Percentiles rank a stretch among this genome's conserved stretches.
Conservation (phyloP, 768 basidiomycete genomes). For the Suillus tomentosus region DNA sequence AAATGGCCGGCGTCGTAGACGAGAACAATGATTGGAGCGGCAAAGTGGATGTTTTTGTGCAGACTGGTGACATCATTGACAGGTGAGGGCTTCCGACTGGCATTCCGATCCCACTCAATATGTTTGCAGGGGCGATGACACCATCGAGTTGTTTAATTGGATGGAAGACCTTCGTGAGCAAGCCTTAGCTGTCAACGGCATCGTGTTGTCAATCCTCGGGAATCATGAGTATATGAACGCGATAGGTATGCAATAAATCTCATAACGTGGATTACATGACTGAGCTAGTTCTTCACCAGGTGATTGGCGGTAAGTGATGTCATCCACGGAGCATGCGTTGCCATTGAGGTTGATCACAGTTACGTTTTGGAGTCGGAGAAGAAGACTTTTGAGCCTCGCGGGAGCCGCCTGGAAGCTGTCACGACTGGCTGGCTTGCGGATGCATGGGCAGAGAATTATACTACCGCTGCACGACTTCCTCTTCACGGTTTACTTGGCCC, state of each 20-base stretch:
- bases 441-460: constrained; percentile 86
- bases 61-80: constrained; percentile 96
- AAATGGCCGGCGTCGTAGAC: constrained; percentile 79
- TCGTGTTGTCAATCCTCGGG: constrained; percentile 77
- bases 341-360: constrained; percentile 40
- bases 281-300: constrained; percentile 42
- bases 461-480: constrained; percentile 78
- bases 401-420: constrained; percentile 71
- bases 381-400: constrained; percentile 74
- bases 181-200: constrained; percentile 68
- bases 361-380: constrained; percentile 86
- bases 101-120: constrained; percentile 16
- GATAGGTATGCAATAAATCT: constrained; percentile 50
- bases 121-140: constrained; percentile 76
- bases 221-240: constrained; percentile 98
- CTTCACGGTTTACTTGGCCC: constrained; percentile 70
- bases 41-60: constrained; percentile 82
- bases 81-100: constrained; percentile 48
- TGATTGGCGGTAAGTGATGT: constrained; percentile 73
- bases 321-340: constrained; percentile 9
- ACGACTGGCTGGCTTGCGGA: constrained; percentile 76
- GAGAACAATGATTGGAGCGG: constrained; percentile 79
- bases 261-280: constrained; percentile 9
- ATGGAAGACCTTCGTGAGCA: constrained; percentile 84
- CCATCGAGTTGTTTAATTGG: constrained; percentile 79